These are phyloP conservation scores for Solanum hybrid DNA, from an alignment of 305 asterid species.

Conservation along the genomic window DNA sequence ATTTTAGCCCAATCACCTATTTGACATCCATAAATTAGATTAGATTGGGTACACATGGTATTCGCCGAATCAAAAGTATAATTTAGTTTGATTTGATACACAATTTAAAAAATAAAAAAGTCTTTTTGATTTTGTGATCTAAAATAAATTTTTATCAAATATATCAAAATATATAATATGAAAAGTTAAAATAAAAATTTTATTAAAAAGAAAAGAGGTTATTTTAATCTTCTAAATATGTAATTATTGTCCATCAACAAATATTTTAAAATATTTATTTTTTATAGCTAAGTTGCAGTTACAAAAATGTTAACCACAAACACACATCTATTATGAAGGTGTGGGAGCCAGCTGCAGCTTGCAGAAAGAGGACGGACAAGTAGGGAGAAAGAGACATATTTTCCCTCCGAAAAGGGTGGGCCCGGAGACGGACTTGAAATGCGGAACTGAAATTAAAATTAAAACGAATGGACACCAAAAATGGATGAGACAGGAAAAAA, in stretches of 20 bases:
- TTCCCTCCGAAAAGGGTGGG: background rate
- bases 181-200: too few relatives aligned
- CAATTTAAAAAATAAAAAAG: too few relatives aligned
- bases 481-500: conserved; percentile 3
- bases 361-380: background rate
- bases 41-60: background rate
- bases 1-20: background rate
- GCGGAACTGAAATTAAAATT: conserved; percentile 1
- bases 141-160: too few relatives aligned
- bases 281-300: background rate
- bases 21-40: background rate
- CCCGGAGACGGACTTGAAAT: conserved; percentile 5
- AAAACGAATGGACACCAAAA: conserved; percentile 1
- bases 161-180: too few relatives aligned
- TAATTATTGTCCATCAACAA: background rate
- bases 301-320: background rate
- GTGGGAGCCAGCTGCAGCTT: background rate
- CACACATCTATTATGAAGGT: background rate
- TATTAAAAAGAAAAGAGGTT: too few relatives aligned
- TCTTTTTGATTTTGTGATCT: too few relatives aligned
- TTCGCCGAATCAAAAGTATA: background rate
- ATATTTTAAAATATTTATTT: too few relatives aligned
- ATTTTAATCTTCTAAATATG: too few relatives aligned
- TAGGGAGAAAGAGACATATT: background rate
- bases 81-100: too few relatives aligned